Percentiles rank a stretch among this genome's conserved stretches.
Evolutionary conservation across 2,329 filamentous ascomycete species (phyloP).

Genomic region (Aspergillus vadensis): DNA sequence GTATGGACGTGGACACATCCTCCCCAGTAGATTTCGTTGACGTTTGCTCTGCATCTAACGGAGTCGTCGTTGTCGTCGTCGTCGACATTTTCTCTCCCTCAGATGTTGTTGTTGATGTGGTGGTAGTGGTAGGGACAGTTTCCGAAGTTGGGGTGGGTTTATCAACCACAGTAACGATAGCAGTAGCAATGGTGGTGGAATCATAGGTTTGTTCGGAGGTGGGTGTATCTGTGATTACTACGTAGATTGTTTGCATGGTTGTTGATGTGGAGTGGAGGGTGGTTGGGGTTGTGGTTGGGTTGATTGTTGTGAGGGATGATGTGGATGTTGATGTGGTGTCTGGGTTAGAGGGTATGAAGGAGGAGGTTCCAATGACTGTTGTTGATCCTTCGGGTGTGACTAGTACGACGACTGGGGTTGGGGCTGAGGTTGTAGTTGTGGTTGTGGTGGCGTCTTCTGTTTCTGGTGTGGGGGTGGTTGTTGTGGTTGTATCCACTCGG

Average conservation of each 20-base stretch:
- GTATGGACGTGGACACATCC: neutral
- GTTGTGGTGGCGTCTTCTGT: neutral
- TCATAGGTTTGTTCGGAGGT: neutral
- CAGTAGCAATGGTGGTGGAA: neutral
- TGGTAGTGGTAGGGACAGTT: neutral
- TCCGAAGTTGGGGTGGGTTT: neutral
- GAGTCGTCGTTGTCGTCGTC: neutral
- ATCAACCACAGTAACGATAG: too few species aligned
- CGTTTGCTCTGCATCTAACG: too few species aligned
- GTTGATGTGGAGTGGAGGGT: slow-evolving; percentile 9
- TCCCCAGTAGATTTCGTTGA: neutral
- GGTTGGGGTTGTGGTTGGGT: neutral
- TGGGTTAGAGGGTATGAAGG: neutral
- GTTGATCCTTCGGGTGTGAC: slow-evolving; percentile 10
- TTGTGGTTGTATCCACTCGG: neutral
- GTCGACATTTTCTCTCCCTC: too few species aligned
- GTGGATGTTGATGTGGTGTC: neutral
- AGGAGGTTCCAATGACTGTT: neutral
- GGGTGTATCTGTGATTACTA: neutral
- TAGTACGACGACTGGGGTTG: slow-evolving; percentile 9
- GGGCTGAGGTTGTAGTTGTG: neutral
- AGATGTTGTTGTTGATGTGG: neutral
- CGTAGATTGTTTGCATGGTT: neutral
- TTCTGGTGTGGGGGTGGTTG: neutral
- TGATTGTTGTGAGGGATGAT: neutral